Conservation (phyloP, 371 early-diverging fungal species). For the Chytridiales sp. region DNA sequence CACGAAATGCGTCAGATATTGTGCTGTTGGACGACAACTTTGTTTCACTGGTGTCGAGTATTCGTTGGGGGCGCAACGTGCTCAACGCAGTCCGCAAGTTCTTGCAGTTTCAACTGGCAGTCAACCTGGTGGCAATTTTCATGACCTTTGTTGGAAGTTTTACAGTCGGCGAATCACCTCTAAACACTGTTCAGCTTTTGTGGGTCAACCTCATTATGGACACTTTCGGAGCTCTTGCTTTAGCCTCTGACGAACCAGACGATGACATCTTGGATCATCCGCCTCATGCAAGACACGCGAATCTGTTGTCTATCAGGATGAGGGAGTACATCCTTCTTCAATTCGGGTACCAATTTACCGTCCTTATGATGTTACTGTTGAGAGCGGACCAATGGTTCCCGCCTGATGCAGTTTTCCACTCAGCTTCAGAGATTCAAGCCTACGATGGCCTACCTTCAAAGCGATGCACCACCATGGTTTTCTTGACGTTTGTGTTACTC, state of each 20-base stretch:
- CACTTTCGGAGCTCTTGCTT: slow-evolving; percentile 79
- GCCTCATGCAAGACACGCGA: slow-evolving; percentile 65
- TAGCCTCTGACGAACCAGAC: slow-evolving; percentile 85
- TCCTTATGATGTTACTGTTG: slow-evolving; percentile 33
- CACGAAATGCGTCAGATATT: slow-evolving; percentile 90
- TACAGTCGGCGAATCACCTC: slow-evolving; percentile 37
- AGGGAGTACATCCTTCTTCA: slow-evolving; percentile 88
- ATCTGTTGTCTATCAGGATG: slow-evolving; percentile 76
- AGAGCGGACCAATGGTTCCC: slow-evolving; percentile 38
- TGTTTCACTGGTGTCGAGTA: slow-evolving; percentile 83
- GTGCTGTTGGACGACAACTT: slow-evolving; percentile 94
- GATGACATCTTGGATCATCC: slow-evolving; percentile 71
- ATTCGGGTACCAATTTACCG: slow-evolving; percentile 72
- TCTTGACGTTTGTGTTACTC: slow-evolving; percentile 92
- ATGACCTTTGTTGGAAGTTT: slow-evolving; percentile 48
- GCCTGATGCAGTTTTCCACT: slow-evolving; percentile 13
- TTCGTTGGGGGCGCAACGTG: slow-evolving; percentile 94
- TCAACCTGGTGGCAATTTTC: slow-evolving; percentile 89
- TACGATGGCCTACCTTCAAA: slow-evolving; percentile 26
- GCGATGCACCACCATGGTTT: slow-evolving; percentile 79
- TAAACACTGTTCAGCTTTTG: slow-evolving; percentile 66
- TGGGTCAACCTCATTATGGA: slow-evolving; percentile 89
- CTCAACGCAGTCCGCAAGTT: slow-evolving; percentile 95
- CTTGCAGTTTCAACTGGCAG: slow-evolving; percentile 95
- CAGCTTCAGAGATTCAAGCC: slow-evolving; percentile 4